These are phyloP conservation scores for Arthroderma uncinatum DNA, from an alignment of 2,329 filamentous ascomycete genomes.

Conservation along the genomic window DNA sequence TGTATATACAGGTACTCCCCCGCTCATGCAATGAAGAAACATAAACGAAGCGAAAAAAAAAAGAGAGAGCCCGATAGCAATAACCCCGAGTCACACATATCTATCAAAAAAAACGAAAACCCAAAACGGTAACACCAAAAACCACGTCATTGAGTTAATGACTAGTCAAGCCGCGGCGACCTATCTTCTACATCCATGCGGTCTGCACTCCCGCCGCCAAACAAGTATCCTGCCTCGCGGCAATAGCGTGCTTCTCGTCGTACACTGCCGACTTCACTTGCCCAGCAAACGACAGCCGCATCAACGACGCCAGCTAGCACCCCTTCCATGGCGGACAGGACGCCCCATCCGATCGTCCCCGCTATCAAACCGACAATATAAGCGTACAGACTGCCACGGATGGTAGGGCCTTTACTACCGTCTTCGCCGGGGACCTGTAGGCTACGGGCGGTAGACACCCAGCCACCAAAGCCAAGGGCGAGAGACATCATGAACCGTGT, in stretches of 20 bases:
- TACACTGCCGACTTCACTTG: conserved; percentile 66
- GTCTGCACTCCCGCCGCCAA: conserved; percentile 47
- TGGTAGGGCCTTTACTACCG: conserved; percentile 27
- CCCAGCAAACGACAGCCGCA: conserved; percentile 85
- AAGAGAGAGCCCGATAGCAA: neutral
- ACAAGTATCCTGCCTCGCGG: conserved; percentile 78
- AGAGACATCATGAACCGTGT: conserved; percentile 85
- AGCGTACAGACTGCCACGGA: conserved; percentile 78
- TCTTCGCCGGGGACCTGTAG: conserved; percentile 48
- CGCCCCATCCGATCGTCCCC: conserved; percentile 87
- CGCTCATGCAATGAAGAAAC: neutral
- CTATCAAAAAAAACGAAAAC: neutral
- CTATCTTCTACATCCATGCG: conserved; percentile 2
- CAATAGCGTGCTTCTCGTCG: conserved; percentile 61
- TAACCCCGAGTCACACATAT: neutral
- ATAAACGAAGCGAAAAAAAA: neutral
- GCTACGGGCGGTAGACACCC: conserved; percentile 82
- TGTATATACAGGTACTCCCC: conserved; percentile 5
- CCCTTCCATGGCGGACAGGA: conserved; percentile 82
- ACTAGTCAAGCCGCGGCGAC: neutral
- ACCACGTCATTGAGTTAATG: neutral
- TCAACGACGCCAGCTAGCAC: conserved; percentile 79
- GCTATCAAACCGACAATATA: conserved; percentile 90
- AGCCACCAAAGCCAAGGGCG: conserved; percentile 84
- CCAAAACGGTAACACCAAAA: neutral